A percentile compares a stretch with the other conserved stretches of the same genome.
These are phyloP conservation scores for Papilionanthe hybrid DNA, from an alignment of 116 monocot species.

Conservation along the genomic window DNA sequence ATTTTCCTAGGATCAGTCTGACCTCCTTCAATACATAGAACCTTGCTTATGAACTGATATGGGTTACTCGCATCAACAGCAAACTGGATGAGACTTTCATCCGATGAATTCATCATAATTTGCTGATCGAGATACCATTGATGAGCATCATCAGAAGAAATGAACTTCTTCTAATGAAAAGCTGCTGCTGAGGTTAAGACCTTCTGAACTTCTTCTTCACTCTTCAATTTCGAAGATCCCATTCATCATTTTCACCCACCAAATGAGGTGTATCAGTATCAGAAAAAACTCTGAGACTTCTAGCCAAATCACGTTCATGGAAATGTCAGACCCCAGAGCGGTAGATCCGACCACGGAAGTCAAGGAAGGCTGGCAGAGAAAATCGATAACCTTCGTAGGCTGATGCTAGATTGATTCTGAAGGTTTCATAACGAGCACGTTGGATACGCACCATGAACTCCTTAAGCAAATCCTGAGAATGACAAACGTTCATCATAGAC, in stretches of 20 bases:
- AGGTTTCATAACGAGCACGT: conserved; percentile 3
- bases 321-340: conserved; percentile 14
- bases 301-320: conserved; percentile 17
- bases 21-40: background rate
- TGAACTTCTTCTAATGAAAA: conserved; percentile 6
- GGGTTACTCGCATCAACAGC: conserved; percentile 6
- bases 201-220: background rate
- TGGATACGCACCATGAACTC: background rate
- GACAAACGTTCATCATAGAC: no score
- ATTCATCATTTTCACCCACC: no score
- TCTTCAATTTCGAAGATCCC: no score
- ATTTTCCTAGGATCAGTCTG: background rate
- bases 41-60: conserved; percentile 14
- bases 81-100: background rate
- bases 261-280: background rate
- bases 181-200: background rate
- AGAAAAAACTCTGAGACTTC: conserved; percentile 3
- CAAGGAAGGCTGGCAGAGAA: conserved; percentile 9
- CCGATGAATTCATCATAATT: background rate
- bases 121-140: background rate
- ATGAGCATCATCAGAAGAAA: background rate
- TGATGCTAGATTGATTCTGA: background rate
- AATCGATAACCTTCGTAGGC: conserved; percentile 11
- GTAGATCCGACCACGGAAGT: conserved; percentile 17
- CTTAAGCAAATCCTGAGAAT: no score